Conservation (phyloP, 2,329 filamentous ascomycete species). For the Neocucurbitaria cava region DNA sequence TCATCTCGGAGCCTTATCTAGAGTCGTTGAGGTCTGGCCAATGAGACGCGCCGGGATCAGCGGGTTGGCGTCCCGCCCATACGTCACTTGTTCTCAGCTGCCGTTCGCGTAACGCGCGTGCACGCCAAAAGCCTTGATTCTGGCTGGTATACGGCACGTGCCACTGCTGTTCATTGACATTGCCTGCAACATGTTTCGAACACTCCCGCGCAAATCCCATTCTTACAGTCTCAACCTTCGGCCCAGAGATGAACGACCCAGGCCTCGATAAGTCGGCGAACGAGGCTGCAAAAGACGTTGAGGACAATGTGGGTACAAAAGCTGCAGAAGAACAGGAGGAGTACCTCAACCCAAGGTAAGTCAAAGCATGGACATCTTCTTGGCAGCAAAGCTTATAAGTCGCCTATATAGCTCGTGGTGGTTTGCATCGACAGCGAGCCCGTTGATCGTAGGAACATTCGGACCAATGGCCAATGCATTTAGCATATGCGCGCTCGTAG, state of each 20-base stretch:
- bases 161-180: background rate
- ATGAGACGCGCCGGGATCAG: background rate
- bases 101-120: background rate
- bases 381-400: conserved; percentile 11
- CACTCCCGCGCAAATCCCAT: background rate
- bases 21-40: background rate
- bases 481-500: conserved; percentile 62
- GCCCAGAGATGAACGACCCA: conserved; percentile 53
- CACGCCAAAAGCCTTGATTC: background rate
- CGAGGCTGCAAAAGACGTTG: conserved; percentile 55
- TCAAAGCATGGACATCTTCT: background rate
- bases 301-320: conserved; percentile 45
- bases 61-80: background rate
- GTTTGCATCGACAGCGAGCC: conserved; percentile 66
- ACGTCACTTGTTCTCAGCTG: background rate
- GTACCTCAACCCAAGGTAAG: conserved; percentile 54
- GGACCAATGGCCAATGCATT: conserved; percentile 64
- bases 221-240: background rate
- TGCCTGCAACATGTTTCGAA: background rate
- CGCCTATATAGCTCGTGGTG: conserved; percentile 61
- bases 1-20: background rate
- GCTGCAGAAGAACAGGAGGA: conserved; percentile 51
- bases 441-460: conserved; percentile 63
- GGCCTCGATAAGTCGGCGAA: conserved; percentile 59
- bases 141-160: background rate